These are phyloP conservation scores for Cetradonia linearis DNA, from an alignment of 495 filamentous ascomycete species.

Conservation along the genomic window DNA sequence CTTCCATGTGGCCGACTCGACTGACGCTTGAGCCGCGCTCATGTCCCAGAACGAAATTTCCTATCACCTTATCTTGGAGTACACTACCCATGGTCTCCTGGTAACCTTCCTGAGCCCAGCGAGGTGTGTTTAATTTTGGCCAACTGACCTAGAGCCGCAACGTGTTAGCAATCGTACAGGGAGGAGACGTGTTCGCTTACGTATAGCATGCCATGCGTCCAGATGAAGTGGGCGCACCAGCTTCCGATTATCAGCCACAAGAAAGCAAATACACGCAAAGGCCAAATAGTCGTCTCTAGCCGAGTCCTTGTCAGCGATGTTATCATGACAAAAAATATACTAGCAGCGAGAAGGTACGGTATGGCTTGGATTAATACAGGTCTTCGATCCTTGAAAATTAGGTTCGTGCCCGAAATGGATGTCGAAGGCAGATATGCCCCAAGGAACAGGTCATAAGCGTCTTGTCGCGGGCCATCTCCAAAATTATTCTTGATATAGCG, in stretches of 20 bases:
- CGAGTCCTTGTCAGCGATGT: slow-evolving; percentile 57
- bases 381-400: slow-evolving; percentile 75
- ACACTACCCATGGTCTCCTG: slow-evolving; percentile 74
- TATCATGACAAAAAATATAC: slow-evolving; percentile 79
- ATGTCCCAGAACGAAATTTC: slow-evolving; percentile 58
- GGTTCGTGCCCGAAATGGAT: slow-evolving; percentile 49
- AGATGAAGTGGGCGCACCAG: slow-evolving; percentile 66
- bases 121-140: slow-evolving; percentile 85
- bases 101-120: slow-evolving; percentile 76
- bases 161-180: neutral
- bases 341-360: slow-evolving; percentile 80
- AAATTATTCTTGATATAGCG: slow-evolving; percentile 90
- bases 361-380: slow-evolving; percentile 80
- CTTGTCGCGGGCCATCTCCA: slow-evolving; percentile 80
- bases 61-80: slow-evolving; percentile 64
- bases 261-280: slow-evolving; percentile 64
- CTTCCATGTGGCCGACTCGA: slow-evolving; percentile 70
- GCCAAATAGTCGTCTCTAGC: slow-evolving; percentile 61
- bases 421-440: slow-evolving; percentile 68
- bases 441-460: slow-evolving; percentile 89
- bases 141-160: slow-evolving; percentile 68
- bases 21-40: slow-evolving; percentile 70
- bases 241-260: slow-evolving; percentile 59
- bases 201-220: slow-evolving; percentile 77
- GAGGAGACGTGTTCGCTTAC: slow-evolving; percentile 45